A percentile compares a stretch with the other conserved stretches of the same genome.
Conservation (phyloP, 2,329 filamentous ascomycete genomes). For the Aureobasidium namibiae region DNA sequence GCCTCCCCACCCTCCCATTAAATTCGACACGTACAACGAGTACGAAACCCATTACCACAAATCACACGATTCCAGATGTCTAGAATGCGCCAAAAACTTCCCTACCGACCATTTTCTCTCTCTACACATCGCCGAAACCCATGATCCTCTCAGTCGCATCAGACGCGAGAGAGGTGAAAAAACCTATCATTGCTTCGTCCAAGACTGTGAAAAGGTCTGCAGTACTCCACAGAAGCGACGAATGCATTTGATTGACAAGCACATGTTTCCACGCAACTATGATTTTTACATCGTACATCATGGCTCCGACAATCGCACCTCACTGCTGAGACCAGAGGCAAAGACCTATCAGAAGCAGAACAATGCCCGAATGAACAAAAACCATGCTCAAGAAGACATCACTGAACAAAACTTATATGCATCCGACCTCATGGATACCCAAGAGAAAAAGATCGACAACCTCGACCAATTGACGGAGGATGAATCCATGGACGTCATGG, state of each 20-base stretch:
- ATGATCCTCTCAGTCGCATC: slow-evolving; percentile 70
- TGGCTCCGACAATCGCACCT: slow-evolving; percentile 78
- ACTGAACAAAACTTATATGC: not conserved
- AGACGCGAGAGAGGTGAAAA: slow-evolving; percentile 74
- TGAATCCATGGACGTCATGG: slow-evolving; percentile 48
- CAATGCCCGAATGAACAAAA: not conserved
- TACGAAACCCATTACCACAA: slow-evolving; percentile 84
- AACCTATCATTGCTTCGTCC: slow-evolving; percentile 86
- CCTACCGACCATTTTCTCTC: slow-evolving; percentile 72
- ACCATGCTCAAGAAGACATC: not conserved
- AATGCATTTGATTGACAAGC: slow-evolving; percentile 88
- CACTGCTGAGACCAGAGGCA: slow-evolving; percentile 57
- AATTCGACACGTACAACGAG: slow-evolving; percentile 66
- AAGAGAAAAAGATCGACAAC: not conserved
- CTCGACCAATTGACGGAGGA: not conserved
- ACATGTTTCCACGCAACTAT: slow-evolving; percentile 78
- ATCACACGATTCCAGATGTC: slow-evolving; percentile 74
- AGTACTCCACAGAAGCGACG: slow-evolving; percentile 74
- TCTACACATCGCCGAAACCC: slow-evolving; percentile 83
- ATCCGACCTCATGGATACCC: not conserved
- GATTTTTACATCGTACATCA: slow-evolving; percentile 81
- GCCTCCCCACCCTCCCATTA: slow-evolving; percentile 66
- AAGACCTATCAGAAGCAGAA: not conserved
- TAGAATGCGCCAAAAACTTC: slow-evolving; percentile 79
- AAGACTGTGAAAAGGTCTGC: slow-evolving; percentile 79